These are phyloP conservation scores for Dalbergia oliveri DNA, from an alignment of 306 rosid species.

Conservation along the genomic window DNA sequence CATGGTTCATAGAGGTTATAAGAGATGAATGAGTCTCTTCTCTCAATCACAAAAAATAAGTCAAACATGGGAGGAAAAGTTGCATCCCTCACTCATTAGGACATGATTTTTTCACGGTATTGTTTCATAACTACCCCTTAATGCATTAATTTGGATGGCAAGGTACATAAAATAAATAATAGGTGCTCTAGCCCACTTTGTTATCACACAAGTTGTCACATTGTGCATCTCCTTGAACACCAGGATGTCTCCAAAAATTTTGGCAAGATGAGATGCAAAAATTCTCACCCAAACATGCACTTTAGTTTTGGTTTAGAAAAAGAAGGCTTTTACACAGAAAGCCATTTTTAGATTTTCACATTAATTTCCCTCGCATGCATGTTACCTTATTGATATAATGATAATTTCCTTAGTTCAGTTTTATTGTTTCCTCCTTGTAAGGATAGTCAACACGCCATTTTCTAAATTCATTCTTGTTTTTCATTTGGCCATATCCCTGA, in stretches of 20 bases:
- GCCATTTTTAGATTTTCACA: constrained; percentile 3
- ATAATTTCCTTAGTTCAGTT: no score
- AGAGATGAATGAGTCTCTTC: constrained; percentile 64
- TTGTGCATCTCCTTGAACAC: constrained; percentile 19
- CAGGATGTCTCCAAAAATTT: constrained; percentile 27
- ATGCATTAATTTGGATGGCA: no score
- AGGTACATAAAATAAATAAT: constrained; percentile 18
- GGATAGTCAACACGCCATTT: not conserved
- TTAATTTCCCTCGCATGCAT: not conserved
- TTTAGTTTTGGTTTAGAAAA: constrained; percentile 40
- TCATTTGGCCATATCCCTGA: constrained; percentile 38
- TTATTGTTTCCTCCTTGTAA: no score
- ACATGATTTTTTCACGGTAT: no score
- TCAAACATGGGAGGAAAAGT: constrained; percentile 44
- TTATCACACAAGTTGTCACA: constrained; percentile 21
- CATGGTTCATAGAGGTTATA: constrained; percentile 67
- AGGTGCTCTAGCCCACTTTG: constrained; percentile 15
- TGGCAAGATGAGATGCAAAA: constrained; percentile 37
- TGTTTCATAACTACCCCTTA: no score
- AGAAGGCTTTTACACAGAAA: constrained; percentile 33
- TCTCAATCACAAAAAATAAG: constrained; percentile 49
- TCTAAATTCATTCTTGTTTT: not conserved
- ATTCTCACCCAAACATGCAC: constrained; percentile 40
- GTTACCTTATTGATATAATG: constrained; percentile 7
- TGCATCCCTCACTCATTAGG: constrained; percentile 31